Evolutionary conservation across 208 protist genomes (phyloP), one percentile per base, ranked within the genome.

Genomic region (Tritrichomonas musculus): DNA sequence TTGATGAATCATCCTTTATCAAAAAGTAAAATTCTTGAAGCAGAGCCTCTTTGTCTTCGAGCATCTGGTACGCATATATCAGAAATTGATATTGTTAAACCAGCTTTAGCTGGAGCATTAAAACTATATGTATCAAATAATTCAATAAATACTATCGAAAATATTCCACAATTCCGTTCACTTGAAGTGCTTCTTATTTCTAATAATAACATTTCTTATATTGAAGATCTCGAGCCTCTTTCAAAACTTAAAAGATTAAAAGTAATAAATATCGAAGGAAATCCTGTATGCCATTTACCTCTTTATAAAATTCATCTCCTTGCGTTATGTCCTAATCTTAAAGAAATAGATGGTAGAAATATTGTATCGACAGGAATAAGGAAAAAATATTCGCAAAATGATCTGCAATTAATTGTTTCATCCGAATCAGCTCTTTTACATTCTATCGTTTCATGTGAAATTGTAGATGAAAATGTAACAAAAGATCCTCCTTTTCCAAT

Each of bases 221-320:
- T 88, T n/a, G 77, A 88, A 88, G 77, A 88, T 88, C 57, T 88
- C 22, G 33, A 60, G 33, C 77, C 77, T 30, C 47, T 88, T 14
- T 17, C 47, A 88, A 30, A 53, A 33, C 44, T 88, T 0, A 33
- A 47, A 0, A 60, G 17, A 27, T 60, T 88, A 57, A 60, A 1
- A 60, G 47, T 88, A 0, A 57, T 88, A 22, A 53, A 47, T 53
- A 27, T 88, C 4, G 77, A 88, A 88, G 77, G 77, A 57, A 88
- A 88, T 88, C 77, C 77, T 27, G 1, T 88, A 27, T 60, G 53
- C 53, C 53, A 60, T 60, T 17, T 60, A 22, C 53, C 53, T 22
- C 17, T 60, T 5, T 60, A 60, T 60, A 22, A 5, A 5, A 60
- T 60, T 60, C 53, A 60, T 17, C 5, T 60, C 17, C 53, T 60